Base-by-base conservation (phyloP, 1,284 basidiomycete genomes). In the Pholiota adiposa region DNA sequence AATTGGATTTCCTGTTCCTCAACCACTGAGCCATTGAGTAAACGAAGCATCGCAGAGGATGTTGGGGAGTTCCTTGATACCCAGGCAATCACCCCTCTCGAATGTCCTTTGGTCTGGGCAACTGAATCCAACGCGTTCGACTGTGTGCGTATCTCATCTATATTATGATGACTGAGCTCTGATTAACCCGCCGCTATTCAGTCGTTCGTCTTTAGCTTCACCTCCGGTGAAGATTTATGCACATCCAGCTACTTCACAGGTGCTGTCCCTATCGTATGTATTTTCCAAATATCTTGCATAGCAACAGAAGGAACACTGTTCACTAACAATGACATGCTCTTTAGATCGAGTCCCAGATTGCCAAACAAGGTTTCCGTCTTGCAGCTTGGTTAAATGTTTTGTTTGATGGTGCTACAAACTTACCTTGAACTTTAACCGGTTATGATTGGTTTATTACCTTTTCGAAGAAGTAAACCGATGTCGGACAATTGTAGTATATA, bases 301-400 rank as follows among this genome's bases (percentile, higher is more conserved):
- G 18, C 14, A 12, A 29, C 16, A 21, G 3, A 40, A n/a, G n/a
- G n/a, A n/a, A n/a, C n/a, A n/a, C n/a, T 5, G 8, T 31, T 46
- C 31, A 38, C 14, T 61, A 36, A 33, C 54, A 36, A 25, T 54
- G 49, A 23, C 62, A 23, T 53, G 14, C 18, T 23, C 18, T 14
- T 31, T 63, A 82, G 79, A 83, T 85, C 59, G 81, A 85, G 63
- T 64, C 75, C 23, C 83, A 85, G 67, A 75, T 85, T 34, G 83
- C 84, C 7, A 85, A 84, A 68, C 79, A 81, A 67, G 83, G 83
- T 1, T 84, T 78, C 67, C 76, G 83, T 16, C 73, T 85, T 41
- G 83, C 82, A 2, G 81, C 80, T 2, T 85, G 83, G 83, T 72
- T 84, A 60, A 84, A 84, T 65, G 78, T 82, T 41, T 72, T 84